Base-by-base conservation (phyloP, 768 basidiomycete genomes). In the Tephrocybe sp. region DNA sequence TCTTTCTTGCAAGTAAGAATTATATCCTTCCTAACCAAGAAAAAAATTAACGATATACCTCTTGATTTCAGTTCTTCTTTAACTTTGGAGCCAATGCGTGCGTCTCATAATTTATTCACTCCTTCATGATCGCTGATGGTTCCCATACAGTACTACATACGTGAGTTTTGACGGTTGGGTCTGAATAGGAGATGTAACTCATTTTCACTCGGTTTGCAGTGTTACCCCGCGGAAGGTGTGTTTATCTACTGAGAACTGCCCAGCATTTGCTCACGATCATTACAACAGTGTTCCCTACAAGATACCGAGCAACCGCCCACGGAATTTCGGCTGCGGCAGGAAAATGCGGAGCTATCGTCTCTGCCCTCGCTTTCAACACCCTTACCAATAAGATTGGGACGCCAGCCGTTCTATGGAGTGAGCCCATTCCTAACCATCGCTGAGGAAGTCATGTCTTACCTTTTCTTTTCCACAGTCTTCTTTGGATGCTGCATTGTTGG, bases 261-360 rank as follows among this genome's bases (percentile, higher is more conserved):
- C 25, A 31, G 15, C 27, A 15, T 16, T 42, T 38, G 15, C 15
- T 32, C 21, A 2, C 52, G 91, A 93, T 43, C 22, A 2, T 22
- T 34, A 4, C 3, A 18, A 12, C 31, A 63, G 78, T 75, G 18
- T 92, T 90, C 80, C 91, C 91, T 1, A 94, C 91, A 1, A 87
- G 91, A 32, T 92, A 92, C 66, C 83, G 91, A 52, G 89, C 88
- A 7, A 90, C 89, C 4, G 86, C 79, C 11, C 87, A 91, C 60
- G 92, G 91, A 66, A 87, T 93, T 57, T 84, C 84, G 11, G 91
- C 91, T 1, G 91, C 89, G 12, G 77, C 76, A 43, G 91, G 91
- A 35, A 94, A 93, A 66, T 69, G 88, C 36, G 91, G 92, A 30
- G 92, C 91, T 36, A 83, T 94, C 63, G 65, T 92, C 35, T 80